Evolutionary conservation across 352 stramenopile genomes (phyloP).

Genomic region (Phytopythium mirpurense): DNA sequence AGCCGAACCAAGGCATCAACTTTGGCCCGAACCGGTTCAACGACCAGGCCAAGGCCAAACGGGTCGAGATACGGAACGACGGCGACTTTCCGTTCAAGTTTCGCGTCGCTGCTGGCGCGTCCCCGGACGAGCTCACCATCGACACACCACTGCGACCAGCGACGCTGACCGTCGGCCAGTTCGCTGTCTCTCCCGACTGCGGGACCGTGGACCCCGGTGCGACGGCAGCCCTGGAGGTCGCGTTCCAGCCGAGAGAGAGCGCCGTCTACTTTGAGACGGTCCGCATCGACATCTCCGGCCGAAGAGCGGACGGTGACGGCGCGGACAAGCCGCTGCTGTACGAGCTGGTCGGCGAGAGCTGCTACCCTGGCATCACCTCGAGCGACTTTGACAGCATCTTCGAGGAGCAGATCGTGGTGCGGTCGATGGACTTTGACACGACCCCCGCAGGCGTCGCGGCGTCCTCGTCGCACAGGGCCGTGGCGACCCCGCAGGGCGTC

Average conservation of each 20-base stretch:
- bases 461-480: not conserved
- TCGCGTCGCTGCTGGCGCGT: constrained; percentile 24
- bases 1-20: constrained; percentile 88
- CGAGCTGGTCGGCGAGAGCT: constrained; percentile 90
- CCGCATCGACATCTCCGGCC: constrained; percentile 70
- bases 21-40: constrained; percentile 92
- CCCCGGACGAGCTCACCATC: constrained; percentile 18
- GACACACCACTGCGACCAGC: constrained; percentile 30
- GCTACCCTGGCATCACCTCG: constrained; percentile 89
- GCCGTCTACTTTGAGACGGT: constrained; percentile 69
- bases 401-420: constrained; percentile 93
- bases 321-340: constrained; percentile 58
- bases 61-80: constrained; percentile 91
- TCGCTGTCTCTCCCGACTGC: constrained; percentile 67
- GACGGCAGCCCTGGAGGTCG: constrained; percentile 61
- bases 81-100: constrained; percentile 92
- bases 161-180: constrained; percentile 65
- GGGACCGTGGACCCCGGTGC: constrained; percentile 84
- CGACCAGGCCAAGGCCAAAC: constrained; percentile 62
- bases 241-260: constrained; percentile 77
- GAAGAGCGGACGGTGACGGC: constrained; percentile 38
- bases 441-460: not conserved
- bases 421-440: constrained; percentile 47
- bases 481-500: constrained; percentile 17
- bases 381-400: constrained; percentile 91